Conservation (phyloP, 2,329 filamentous ascomycete species). For the Raffaelea albimanens region DNA sequence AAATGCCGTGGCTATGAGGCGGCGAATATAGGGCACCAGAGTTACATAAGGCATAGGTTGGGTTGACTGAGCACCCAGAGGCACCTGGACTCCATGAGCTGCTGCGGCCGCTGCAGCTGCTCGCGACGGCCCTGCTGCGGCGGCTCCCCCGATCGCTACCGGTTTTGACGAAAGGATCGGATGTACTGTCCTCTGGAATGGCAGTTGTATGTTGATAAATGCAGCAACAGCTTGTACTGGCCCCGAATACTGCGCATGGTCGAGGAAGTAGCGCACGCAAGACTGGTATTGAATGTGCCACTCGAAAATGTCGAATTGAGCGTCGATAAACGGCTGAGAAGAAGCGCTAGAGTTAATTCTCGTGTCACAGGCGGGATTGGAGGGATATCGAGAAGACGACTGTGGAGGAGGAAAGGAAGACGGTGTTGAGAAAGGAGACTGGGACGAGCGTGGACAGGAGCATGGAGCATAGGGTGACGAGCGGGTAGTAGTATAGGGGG, state of each 20-base stretch:
- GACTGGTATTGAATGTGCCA: conserved; percentile 90
- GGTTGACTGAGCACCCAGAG: conserved; percentile 18
- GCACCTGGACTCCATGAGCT: conserved; percentile 19
- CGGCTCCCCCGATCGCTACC: conserved; percentile 17
- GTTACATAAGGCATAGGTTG: conserved; percentile 41
- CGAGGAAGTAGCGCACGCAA: conserved; percentile 84
- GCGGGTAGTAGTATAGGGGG: background rate
- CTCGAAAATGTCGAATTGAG: conserved; percentile 70
- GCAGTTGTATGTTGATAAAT: conserved; percentile 84
- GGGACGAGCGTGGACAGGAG: background rate
- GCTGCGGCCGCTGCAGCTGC: background rate
- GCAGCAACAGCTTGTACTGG: conserved; percentile 82
- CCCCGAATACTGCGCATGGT: conserved; percentile 75
- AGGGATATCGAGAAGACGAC: background rate
- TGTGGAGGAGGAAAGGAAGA: background rate
- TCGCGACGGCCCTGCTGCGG: conserved; percentile 18
- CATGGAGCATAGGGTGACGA: background rate
- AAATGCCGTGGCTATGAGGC: conserved; percentile 84
- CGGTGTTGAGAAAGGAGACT: conserved; percentile 1
- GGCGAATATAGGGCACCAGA: conserved; percentile 79
- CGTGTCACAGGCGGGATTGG: background rate
- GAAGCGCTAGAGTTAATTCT: conserved; percentile 9
- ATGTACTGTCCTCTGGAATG: conserved; percentile 59
- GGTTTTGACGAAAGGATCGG: conserved; percentile 32
- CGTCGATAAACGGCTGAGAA: conserved; percentile 34